Evolutionary conservation across 768 basidiomycete species (phyloP).

Genomic region (Trametes villosa): DNA sequence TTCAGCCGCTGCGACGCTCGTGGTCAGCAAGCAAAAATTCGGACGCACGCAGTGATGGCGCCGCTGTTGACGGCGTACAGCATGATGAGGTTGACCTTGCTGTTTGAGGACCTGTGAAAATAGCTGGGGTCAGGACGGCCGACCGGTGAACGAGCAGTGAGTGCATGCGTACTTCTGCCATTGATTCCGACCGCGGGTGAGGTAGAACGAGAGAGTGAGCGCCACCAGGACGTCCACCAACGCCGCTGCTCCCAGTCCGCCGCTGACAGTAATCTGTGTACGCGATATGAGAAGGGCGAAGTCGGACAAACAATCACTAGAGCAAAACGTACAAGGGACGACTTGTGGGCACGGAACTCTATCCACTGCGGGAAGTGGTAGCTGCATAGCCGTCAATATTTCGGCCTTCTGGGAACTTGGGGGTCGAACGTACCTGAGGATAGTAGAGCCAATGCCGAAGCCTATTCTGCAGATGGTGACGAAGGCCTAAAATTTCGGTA

Average conservation of each 20-base stretch:
- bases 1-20: neutral
- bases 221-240: slow-evolving; percentile 19
- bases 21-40: neutral
- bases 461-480: slow-evolving; percentile 14
- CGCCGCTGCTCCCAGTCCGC: slow-evolving; percentile 14
- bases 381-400: neutral
- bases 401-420: neutral
- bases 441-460: slow-evolving; percentile 17
- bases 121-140: neutral
- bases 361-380: slow-evolving; percentile 7
- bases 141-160: too few species aligned
- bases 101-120: slow-evolving; percentile 10
- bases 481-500: neutral
- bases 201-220: slow-evolving; percentile 21
- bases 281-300: neutral
- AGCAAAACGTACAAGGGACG: slow-evolving; percentile 2
- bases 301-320: too few species aligned
- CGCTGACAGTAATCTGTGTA: slow-evolving; percentile 16
- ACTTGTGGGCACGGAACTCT: slow-evolving; percentile 12
- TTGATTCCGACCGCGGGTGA: slow-evolving; percentile 6
- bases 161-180: neutral
- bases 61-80: slow-evolving; percentile 20
- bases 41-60: slow-evolving; percentile 20
- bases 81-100: slow-evolving; percentile 15
- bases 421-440: slow-evolving; percentile 3